phyloP scores from a whole-genome alignment of 2,329 filamentous ascomycete species.

The Diaporthe citrichinensis region DNA sequence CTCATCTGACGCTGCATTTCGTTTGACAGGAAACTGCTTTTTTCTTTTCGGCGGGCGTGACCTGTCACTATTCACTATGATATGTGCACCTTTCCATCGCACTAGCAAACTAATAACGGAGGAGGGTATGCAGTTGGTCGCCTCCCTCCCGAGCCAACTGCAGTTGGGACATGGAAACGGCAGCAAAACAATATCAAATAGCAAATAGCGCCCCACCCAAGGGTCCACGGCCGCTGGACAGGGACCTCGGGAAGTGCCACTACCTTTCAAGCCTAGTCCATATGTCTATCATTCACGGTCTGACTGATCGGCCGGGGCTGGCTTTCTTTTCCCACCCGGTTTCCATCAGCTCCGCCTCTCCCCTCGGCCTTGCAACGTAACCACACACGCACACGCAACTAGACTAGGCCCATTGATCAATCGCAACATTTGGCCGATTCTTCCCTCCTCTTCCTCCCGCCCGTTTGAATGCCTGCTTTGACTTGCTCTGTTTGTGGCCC shows the following conservation, averaged over 20 bases:
- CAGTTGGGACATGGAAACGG: neutral
- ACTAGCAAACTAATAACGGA: neutral
- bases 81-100: neutral
- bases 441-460: neutral
- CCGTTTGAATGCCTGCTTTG: conserved; percentile 15
- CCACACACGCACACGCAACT: neutral
- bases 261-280: neutral
- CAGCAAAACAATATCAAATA: neutral
- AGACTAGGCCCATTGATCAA: conserved; percentile 15
- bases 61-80: conserved; percentile 8
- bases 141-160: conserved; percentile 18
- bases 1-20: neutral
- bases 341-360: conserved; percentile 9
- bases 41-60: neutral
- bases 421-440: neutral
- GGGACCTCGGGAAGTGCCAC: neutral
- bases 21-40: neutral
- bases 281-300: conserved; percentile 28
- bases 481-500: neutral
- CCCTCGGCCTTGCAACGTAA: neutral
- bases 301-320: conserved; percentile 28
- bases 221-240: conserved; percentile 5
- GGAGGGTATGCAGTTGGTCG: neutral
- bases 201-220: neutral
- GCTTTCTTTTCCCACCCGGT: neutral